These are phyloP conservation scores for Phytophthora colocasiae DNA, from an alignment of 352 stramenopile genomes.

Conservation along the genomic window DNA sequence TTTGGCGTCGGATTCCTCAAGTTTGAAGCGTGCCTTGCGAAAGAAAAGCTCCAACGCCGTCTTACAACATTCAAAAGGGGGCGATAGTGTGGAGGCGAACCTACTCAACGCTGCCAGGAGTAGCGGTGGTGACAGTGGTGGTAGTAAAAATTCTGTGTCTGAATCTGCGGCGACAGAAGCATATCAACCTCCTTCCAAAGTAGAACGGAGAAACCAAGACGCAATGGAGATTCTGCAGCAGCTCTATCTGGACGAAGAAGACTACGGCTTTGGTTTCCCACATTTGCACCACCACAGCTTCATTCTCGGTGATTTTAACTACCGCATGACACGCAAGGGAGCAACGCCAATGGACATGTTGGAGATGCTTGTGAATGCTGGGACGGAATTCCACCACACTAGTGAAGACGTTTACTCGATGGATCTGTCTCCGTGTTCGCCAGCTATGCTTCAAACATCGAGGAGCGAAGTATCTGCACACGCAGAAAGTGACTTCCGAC, in stretches of 20 bases:
- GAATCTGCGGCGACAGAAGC: constrained; percentile 13
- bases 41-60: constrained; percentile 38
- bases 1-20: constrained; percentile 84
- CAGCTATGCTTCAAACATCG: constrained; percentile 37
- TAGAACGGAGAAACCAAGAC: constrained; percentile 83
- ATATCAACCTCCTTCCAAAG: constrained; percentile 64
- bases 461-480: constrained; percentile 34
- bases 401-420: constrained; percentile 21
- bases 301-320: constrained; percentile 92
- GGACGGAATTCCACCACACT: constrained; percentile 24
- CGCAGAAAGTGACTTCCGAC: constrained; percentile 43
- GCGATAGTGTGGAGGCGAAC: no score
- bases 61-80: constrained; percentile 24
- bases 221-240: constrained; percentile 85
- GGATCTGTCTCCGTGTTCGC: constrained; percentile 36
- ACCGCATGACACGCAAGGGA: constrained; percentile 72
- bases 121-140: constrained; percentile 32
- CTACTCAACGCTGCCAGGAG: no score
- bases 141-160: constrained; percentile 20
- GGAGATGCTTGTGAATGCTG: constrained; percentile 43
- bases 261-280: constrained; percentile 87
- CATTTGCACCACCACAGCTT: constrained; percentile 89
- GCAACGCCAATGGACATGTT: constrained; percentile 66
- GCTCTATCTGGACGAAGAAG: constrained; percentile 81
- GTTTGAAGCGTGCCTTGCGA: constrained; percentile 44